Evolutionary conservation across 2,329 filamentous ascomycete genomes (phyloP).

Genomic region (Talaromyces rugulosus): DNA sequence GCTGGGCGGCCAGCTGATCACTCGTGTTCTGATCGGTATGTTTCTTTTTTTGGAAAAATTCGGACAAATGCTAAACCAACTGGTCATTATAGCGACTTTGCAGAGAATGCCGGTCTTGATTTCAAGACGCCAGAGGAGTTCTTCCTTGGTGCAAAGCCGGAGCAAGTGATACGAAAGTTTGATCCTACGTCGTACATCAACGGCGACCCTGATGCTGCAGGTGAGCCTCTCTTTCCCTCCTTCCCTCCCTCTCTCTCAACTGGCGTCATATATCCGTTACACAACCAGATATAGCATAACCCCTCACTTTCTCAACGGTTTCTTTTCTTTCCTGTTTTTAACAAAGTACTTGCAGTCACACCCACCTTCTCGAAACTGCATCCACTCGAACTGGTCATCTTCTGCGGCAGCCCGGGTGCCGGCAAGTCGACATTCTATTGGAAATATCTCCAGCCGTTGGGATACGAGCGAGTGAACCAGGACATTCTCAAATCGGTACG

Average conservation of each 20-base stretch:
- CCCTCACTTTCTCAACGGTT: background rate
- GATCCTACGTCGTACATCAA: conserved; percentile 60
- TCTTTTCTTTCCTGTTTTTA: background rate
- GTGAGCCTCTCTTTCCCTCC: conserved; percentile 29
- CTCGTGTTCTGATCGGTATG: conserved; percentile 56
- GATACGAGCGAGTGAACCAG: conserved; percentile 85
- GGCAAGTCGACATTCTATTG: conserved; percentile 93
- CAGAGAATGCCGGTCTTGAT: conserved; percentile 72
- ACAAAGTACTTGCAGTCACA: conserved; percentile 14
- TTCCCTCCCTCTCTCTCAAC: background rate
- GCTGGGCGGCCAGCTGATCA: conserved; percentile 55
- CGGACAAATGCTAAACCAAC: conserved; percentile 14
- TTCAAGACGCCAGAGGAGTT: conserved; percentile 91
- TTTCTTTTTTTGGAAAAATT: conserved; percentile 2
- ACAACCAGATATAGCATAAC: background rate
- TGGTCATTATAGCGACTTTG: conserved; percentile 66
- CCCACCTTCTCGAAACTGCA: conserved; percentile 55
- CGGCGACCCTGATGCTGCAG: conserved; percentile 23
- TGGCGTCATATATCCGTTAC: background rate
- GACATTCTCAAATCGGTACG: conserved; percentile 71
- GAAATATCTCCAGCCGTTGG: conserved; percentile 69
- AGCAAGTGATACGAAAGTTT: conserved; percentile 66
- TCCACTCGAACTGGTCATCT: conserved; percentile 70
- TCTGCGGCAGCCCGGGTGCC: conserved; percentile 82
- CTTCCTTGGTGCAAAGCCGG: conserved; percentile 66